These are phyloP conservation scores for Trichoderma atroviride DNA, from an alignment of 2,329 filamentous ascomycete species.

Conservation along the genomic window DNA sequence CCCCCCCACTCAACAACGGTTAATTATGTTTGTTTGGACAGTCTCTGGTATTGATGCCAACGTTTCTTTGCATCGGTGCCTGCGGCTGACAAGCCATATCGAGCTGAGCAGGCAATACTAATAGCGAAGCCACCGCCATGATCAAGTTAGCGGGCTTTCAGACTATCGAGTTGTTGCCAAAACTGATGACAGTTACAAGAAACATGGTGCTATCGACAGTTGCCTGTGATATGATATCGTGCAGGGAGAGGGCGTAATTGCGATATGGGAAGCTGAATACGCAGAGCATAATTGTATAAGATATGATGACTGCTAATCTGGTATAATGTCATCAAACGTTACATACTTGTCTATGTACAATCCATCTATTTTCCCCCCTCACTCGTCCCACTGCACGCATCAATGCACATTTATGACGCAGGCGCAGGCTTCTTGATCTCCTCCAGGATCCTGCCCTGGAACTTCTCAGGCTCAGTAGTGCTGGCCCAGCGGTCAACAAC, in stretches of 20 bases:
- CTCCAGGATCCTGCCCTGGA: slow-evolving; percentile 75
- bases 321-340: neutral
- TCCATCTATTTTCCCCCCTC: neutral
- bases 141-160: neutral
- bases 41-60: neutral
- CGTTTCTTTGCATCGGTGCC: neutral
- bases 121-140: neutral
- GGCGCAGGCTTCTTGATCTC: slow-evolving; percentile 61
- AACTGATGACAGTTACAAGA: neutral
- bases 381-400: neutral
- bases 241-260: neutral
- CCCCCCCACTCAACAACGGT: neutral
- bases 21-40: neutral
- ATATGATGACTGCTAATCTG: neutral
- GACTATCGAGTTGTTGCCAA: neutral
- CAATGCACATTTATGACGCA: neutral
- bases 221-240: neutral
- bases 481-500: slow-evolving; percentile 87
- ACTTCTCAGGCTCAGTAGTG: slow-evolving; percentile 78
- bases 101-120: neutral
- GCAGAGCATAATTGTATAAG: neutral
- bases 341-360: slow-evolving; percentile 10
- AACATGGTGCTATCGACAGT: neutral
- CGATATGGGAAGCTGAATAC: neutral
- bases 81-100: neutral